These are phyloP conservation scores for Botrytis sinoallii DNA, from an alignment of 2,329 filamentous ascomycete species.

Conservation along the genomic window DNA sequence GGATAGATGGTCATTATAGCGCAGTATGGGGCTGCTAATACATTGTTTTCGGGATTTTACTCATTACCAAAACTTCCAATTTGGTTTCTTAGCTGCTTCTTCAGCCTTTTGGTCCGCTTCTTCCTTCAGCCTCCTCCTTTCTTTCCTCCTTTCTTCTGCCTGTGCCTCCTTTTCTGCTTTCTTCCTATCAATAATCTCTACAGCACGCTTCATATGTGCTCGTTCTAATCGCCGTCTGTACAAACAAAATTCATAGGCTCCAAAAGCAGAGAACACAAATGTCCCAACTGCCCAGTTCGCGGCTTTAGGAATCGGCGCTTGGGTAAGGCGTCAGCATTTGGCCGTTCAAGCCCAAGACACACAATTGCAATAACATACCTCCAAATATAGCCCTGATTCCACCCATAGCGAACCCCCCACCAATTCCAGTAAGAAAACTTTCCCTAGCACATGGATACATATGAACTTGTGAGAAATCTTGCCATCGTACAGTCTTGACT, in stretches of 20 bases:
- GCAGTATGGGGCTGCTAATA: conserved; percentile 8
- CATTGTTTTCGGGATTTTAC: background rate
- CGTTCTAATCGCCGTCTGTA: conserved; percentile 70
- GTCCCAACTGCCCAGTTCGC: conserved; percentile 83
- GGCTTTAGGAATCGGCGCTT: conserved; percentile 60
- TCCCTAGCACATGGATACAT: conserved; percentile 82
- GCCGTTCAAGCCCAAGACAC: background rate
- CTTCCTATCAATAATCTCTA: conserved; percentile 76
- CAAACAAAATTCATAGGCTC: conserved; percentile 82
- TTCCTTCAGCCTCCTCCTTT: conserved; percentile 44
- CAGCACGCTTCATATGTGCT: conserved; percentile 78
- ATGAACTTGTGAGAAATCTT: conserved; percentile 71
- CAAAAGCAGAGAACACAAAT: conserved; percentile 67
- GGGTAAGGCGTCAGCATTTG: conserved; percentile 29
- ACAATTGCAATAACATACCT: conserved; percentile 50
- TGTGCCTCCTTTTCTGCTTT: conserved; percentile 59
- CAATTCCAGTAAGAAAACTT: conserved; percentile 79
- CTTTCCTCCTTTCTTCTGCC: conserved; percentile 42
- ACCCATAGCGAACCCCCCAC: conserved; percentile 71
- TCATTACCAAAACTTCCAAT: conserved; percentile 37
- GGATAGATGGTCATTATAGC: background rate
- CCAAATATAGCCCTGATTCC: conserved; percentile 70
- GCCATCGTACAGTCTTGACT: conserved; percentile 61
- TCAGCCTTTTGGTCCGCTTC: conserved; percentile 41
- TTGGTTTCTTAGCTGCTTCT: conserved; percentile 30